These are phyloP conservation scores for Otatea glauca DNA, from an alignment of 176 grass and related monocot species.

Conservation along the genomic window DNA sequence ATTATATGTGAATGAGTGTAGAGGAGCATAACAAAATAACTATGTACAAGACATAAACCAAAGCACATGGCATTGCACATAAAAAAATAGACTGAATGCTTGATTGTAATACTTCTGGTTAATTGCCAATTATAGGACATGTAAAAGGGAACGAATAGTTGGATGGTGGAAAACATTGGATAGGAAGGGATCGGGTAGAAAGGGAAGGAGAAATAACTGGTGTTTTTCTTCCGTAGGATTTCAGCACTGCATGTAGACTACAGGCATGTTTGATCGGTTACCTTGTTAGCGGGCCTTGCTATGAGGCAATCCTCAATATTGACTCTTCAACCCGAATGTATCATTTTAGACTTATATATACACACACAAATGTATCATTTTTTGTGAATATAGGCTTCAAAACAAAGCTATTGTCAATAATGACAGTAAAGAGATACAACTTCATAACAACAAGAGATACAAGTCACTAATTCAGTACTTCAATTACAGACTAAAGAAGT, in stretches of 20 bases:
- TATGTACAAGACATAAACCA: conserved; percentile 4
- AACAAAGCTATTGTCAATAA: no score
- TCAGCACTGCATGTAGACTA: background rate
- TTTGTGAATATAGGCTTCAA: no score
- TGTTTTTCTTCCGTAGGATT: background rate
- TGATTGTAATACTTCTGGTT: background rate
- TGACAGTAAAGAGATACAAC: no score
- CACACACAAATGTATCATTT: no score
- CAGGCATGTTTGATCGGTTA: background rate
- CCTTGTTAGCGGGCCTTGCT: background rate
- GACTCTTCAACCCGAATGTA: background rate
- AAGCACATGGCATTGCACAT: background rate
- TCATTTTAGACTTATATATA: no score
- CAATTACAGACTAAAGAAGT: no score
- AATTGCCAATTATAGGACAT: background rate
- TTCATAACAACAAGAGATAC: no score
- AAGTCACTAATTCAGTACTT: no score
- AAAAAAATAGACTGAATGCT: background rate
- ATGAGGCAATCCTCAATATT: background rate
- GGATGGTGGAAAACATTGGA: conserved; percentile 13
- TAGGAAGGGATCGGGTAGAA: background rate
- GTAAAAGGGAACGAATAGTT: background rate
- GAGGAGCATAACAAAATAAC: background rate
- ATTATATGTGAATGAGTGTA: background rate
- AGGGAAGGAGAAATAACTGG: background rate